Percentiles rank a stretch among this genome's conserved stretches.
phyloP scores from a whole-genome alignment of 495 filamentous ascomycete genomes.

The Trichoderma orchidacearum region DNA sequence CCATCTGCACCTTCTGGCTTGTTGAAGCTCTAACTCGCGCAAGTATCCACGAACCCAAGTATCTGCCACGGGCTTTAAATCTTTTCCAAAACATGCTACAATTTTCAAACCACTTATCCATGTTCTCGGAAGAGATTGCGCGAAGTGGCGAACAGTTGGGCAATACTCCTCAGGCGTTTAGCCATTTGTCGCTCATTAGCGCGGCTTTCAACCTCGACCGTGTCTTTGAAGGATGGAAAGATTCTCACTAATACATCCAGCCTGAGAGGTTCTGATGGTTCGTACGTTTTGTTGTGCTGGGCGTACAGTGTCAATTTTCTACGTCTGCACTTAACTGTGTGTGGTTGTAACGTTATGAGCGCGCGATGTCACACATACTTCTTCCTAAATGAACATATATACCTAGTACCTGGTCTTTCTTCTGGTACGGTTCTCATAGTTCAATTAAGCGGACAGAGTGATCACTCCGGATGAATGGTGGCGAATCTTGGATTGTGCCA shows the following conservation, averaged over 20 bases:
- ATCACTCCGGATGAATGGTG: no score
- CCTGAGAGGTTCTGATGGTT: no score
- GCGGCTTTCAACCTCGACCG: conserved; percentile 60
- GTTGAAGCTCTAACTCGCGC: conserved; percentile 62
- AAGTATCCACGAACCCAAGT: conserved; percentile 48
- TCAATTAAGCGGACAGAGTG: no score
- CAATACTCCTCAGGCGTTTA: conserved; percentile 64
- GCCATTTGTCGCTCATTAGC: conserved; percentile 56
- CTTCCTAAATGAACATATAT: no score
- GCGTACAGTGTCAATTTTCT: no score
- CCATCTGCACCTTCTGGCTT: conserved; percentile 69
- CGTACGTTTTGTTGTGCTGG: neutral
- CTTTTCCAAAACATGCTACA: conserved; percentile 62
- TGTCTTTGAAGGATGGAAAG: neutral
- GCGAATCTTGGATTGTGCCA: no score
- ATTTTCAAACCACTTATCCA: conserved; percentile 58
- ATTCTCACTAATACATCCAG: neutral
- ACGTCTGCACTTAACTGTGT: no score
- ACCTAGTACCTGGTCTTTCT: no score
- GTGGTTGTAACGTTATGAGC: no score
- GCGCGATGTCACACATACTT: no score
- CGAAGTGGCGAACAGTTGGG: conserved; percentile 55
- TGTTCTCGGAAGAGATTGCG: conserved; percentile 67
- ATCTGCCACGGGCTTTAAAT: conserved; percentile 46
- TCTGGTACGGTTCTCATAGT: no score